These are phyloP conservation scores for Coemansia sp. DNA, from an alignment of 192 early-diverging fungal genomes.

Conservation along the genomic window DNA sequence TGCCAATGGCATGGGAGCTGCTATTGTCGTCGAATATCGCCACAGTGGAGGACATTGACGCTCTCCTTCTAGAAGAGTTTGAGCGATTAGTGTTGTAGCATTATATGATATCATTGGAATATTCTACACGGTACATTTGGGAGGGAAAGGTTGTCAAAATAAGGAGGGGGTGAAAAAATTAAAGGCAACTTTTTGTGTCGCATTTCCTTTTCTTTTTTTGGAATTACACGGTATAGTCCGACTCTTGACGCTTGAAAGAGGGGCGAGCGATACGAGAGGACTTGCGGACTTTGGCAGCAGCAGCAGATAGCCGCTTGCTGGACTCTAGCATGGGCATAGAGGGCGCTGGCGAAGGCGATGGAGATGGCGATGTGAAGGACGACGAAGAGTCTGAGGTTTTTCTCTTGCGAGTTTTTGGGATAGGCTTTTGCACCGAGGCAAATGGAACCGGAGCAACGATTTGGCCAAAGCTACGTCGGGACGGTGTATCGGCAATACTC, in stretches of 20 bases:
- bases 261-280: constrained; percentile 50
- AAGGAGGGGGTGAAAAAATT: neutral
- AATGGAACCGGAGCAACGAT: neutral
- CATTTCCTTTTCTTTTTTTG: neutral
- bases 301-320: constrained; percentile 1
- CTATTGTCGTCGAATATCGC: constrained; percentile 28
- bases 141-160: neutral
- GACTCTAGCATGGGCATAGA: neutral
- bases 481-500: neutral
- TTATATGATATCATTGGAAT: neutral
- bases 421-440: constrained; percentile 3
- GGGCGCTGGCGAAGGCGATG: neutral
- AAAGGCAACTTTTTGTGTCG: neutral
- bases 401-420: constrained; percentile 15
- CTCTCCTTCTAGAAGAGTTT: constrained; percentile 36
- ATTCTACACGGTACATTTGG: constrained; percentile 17
- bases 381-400: neutral
- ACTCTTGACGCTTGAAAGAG: constrained; percentile 45
- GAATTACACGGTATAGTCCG: constrained; percentile 31
- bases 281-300: constrained; percentile 45
- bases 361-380: neutral
- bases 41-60: constrained; percentile 21
- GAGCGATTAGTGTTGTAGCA: constrained; percentile 36
- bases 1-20: constrained; percentile 55
- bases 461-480: constrained; percentile 6